Conservation (phyloP, 169 alveolate genomes). For the Eimeria necatrix region DNA sequence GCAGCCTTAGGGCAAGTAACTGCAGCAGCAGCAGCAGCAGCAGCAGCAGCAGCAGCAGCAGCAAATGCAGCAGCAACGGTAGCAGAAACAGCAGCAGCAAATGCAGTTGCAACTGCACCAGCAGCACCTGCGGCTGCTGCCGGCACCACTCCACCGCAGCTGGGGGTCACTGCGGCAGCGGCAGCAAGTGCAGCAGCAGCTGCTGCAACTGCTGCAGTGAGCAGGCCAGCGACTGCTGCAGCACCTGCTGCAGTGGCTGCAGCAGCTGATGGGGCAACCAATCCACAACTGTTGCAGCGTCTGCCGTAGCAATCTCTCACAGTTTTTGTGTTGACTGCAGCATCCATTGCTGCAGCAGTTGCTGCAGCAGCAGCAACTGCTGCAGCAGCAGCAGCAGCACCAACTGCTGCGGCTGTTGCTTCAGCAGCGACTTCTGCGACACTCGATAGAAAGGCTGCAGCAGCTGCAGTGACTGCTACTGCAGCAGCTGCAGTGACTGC, state of each 20-base stretch:
- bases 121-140: background rate
- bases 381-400: too few relatives aligned
- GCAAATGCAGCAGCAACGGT: background rate
- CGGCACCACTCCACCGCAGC: background rate
- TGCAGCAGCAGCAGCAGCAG: background rate
- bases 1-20: background rate
- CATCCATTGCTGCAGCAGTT: too few relatives aligned
- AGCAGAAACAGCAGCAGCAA: background rate
- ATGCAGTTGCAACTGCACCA: background rate
- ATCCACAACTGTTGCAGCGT: slow-evolving; percentile 26
- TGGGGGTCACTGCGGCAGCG: background rate
- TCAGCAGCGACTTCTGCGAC: too few relatives aligned
- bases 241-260: background rate
- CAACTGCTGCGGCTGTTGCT: too few relatives aligned
- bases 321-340: too few relatives aligned
- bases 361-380: too few relatives aligned
- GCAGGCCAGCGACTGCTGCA: background rate
- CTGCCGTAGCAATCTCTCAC: background rate
- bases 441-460: too few relatives aligned
- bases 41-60: slow-evolving; percentile 33
- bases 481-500: too few relatives aligned
- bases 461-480: too few relatives aligned
- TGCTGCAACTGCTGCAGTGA: background rate
- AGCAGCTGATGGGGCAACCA: background rate
- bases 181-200: background rate